phyloP scores from a whole-genome alignment of 2,329 filamentous ascomycete species.

The Cladosporium oxysporum region DNA sequence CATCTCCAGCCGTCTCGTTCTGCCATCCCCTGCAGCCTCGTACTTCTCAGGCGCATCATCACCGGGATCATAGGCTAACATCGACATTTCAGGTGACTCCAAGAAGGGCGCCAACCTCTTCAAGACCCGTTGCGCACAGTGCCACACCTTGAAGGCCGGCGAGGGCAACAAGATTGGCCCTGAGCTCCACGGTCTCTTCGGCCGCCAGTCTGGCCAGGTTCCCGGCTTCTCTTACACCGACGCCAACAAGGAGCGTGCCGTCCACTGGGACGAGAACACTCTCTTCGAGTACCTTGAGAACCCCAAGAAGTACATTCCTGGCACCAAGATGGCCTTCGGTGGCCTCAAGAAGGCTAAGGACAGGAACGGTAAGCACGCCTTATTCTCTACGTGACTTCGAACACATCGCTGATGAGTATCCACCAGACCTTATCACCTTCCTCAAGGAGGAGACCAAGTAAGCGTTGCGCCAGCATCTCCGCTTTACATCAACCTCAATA shows the following conservation, averaged over 20 bases:
- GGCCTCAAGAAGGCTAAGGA: slow-evolving; percentile 99
- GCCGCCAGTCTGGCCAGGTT: slow-evolving; percentile 88
- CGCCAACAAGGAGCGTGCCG: slow-evolving; percentile 97
- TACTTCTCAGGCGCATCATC: background rate
- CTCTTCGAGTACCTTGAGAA: slow-evolving; percentile 99
- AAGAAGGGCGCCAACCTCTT: slow-evolving; percentile 99
- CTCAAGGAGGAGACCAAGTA: slow-evolving; percentile 71
- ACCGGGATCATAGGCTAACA: background rate
- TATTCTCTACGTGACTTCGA: background rate
- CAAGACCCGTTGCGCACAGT: slow-evolving; percentile 98
- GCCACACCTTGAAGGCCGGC: slow-evolving; percentile 89
- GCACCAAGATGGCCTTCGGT: slow-evolving; percentile 99
- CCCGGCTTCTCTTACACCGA: slow-evolving; percentile 97
- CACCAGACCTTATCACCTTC: slow-evolving; percentile 96
- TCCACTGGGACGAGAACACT: slow-evolving; percentile 82
- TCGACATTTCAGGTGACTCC: slow-evolving; percentile 68
- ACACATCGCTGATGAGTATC: slow-evolving; percentile 44
- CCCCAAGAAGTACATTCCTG: slow-evolving; percentile 99
- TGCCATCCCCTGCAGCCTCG: background rate
- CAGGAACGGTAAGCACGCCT: slow-evolving; percentile 7
- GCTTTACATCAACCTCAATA: background rate
- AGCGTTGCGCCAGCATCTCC: slow-evolving; percentile 34
- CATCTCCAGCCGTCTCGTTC: background rate
- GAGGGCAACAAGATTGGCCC: slow-evolving; percentile 98
- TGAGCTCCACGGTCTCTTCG: slow-evolving; percentile 95